Percentiles rank a stretch among this genome's conserved stretches.
These are phyloP conservation scores for Nelumbo lutea DNA, from an alignment of 164 flowering plant genomes.

Conservation along the genomic window DNA sequence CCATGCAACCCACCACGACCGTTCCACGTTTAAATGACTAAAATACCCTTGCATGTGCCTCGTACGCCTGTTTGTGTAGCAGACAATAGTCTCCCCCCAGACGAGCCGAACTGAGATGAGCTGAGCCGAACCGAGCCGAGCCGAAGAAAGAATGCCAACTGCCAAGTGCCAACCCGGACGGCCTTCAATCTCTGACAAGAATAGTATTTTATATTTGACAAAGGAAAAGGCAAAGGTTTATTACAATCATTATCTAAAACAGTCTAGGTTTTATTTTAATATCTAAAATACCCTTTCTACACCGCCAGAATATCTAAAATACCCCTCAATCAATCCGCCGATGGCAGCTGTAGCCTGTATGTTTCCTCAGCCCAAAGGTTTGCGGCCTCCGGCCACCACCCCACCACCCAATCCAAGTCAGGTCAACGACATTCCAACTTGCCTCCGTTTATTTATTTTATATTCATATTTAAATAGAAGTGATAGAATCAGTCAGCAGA, in stretches of 20 bases:
- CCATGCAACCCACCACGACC: too few species aligned
- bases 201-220: background rate
- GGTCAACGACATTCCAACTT: slow-evolving; percentile 1
- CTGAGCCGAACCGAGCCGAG: background rate
- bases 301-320: background rate
- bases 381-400: too few species aligned
- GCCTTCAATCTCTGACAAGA: background rate
- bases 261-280: background rate
- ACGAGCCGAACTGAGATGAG: too few species aligned
- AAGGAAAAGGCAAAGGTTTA: background rate
- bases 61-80: too few species aligned
- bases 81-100: too few species aligned
- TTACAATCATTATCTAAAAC: slow-evolving; percentile 2
- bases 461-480: too few species aligned
- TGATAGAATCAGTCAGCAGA: too few species aligned
- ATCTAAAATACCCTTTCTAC: background rate
- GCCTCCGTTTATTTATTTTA: background rate
- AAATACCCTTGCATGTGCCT: too few species aligned
- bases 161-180: background rate
- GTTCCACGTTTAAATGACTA: too few species aligned
- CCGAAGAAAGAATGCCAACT: background rate
- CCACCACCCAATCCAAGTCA: background rate
- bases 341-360: background rate
- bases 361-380: background rate
- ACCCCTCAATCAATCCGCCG: background rate